These are phyloP conservation scores for Crepidotus variabilis DNA, from an alignment of 768 basidiomycete species.

Conservation along the genomic window DNA sequence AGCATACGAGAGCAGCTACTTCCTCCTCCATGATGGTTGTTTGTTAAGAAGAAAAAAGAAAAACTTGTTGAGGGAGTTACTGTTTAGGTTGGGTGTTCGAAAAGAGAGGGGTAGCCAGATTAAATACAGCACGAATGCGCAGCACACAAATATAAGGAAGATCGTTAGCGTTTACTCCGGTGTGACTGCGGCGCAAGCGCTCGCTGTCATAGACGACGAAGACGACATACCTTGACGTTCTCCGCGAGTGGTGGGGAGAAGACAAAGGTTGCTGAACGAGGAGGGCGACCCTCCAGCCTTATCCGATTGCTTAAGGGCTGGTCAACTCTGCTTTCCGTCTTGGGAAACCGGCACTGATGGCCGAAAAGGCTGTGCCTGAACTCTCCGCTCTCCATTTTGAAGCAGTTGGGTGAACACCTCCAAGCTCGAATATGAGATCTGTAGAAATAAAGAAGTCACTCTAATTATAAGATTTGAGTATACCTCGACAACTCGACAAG, in stretches of 20 bases:
- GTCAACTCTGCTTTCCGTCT: constrained; percentile 18
- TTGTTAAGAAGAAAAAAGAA: constrained; percentile 26
- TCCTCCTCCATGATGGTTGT: constrained; percentile 44
- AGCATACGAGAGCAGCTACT: constrained; percentile 44
- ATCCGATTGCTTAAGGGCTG: constrained; percentile 34
- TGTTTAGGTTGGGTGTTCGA: constrained; percentile 9
- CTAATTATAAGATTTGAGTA: too few species aligned
- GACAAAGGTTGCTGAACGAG: constrained; percentile 12
- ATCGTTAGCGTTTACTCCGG: neutral
- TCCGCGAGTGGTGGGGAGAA: constrained; percentile 12
- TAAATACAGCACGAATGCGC: constrained; percentile 11
- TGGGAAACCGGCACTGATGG: constrained; percentile 5
- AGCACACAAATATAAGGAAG: neutral
- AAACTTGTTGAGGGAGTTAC: constrained; percentile 15
- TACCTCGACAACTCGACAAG: too few species aligned
- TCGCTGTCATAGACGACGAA: neutral
- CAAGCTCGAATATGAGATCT: neutral
- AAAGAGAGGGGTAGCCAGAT: constrained; percentile 11
- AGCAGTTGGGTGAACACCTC: neutral
- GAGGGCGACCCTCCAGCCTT: constrained; percentile 12
- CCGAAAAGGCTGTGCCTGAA: neutral
- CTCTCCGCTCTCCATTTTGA: neutral
- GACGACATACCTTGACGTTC: constrained; percentile 5
- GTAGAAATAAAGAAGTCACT: neutral
- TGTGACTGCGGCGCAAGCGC: neutral